These are phyloP conservation scores for Aspergillus udagawae DNA, from an alignment of 2,329 filamentous ascomycete genomes.

Conservation along the genomic window DNA sequence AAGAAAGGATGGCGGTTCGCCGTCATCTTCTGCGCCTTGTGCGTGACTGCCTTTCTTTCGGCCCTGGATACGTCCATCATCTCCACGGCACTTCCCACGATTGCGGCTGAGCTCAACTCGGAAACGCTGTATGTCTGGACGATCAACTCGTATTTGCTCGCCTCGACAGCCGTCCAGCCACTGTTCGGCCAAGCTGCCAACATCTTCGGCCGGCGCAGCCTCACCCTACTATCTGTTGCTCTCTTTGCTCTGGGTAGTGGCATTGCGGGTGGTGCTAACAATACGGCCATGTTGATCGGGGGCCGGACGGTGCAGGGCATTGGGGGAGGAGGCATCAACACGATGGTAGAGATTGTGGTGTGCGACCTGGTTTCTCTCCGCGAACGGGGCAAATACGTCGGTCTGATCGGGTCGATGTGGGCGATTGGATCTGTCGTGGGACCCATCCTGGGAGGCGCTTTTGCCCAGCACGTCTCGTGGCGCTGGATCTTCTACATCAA, in stretches of 20 bases:
- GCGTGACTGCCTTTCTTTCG: conserved; percentile 7
- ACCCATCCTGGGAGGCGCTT: conserved; percentile 37
- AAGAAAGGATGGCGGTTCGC: neutral
- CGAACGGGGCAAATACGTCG: conserved; percentile 26
- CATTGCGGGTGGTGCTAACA: conserved; percentile 48
- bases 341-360: conserved; percentile 43
- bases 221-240: conserved; percentile 39
- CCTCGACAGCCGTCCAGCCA: conserved; percentile 46
- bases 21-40: neutral
- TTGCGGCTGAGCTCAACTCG: conserved; percentile 28
- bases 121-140: conserved; percentile 36
- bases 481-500: conserved; percentile 32
- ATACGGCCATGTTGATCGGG: conserved; percentile 47
- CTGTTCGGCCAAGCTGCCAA: conserved; percentile 50
- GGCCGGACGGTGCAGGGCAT: conserved; percentile 55
- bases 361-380: conserved; percentile 45
- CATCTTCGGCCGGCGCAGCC: conserved; percentile 49
- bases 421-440: conserved; percentile 45
- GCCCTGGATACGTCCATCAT: conserved; percentile 39
- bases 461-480: conserved; percentile 21
- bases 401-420: conserved; percentile 16
- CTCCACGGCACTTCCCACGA: conserved; percentile 41
- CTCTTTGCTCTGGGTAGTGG: conserved; percentile 53
- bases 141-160: conserved; percentile 30
- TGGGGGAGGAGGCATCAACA: conserved; percentile 43